Percentiles rank a stretch among this genome's conserved stretches.
Evolutionary conservation across 192 early-diverging fungal genomes (phyloP).

Genomic region (Coemansia sp.): DNA sequence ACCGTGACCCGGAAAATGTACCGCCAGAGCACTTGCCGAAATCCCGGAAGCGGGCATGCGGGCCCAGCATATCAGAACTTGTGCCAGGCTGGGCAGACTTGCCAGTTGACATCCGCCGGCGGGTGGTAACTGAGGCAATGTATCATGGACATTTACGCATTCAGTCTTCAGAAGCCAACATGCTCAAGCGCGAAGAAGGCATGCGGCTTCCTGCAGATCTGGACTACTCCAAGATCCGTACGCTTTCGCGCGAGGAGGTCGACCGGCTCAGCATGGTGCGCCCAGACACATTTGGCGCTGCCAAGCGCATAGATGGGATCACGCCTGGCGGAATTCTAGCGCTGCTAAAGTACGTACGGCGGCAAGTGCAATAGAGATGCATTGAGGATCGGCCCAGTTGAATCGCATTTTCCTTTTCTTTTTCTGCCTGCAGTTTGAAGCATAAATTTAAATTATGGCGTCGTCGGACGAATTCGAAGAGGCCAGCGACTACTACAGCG

Average conservation of each 20-base stretch:
- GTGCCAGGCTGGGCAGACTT: constrained; percentile 59
- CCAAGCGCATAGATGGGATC: constrained; percentile 76
- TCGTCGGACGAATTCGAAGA: constrained; percentile 9
- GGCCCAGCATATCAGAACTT: constrained; percentile 27
- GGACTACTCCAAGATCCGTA: constrained; percentile 57
- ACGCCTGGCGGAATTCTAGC: constrained; percentile 73
- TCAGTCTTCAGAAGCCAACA: constrained; percentile 60
- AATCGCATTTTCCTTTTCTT: neutral
- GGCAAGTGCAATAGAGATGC: neutral
- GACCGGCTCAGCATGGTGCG: constrained; percentile 38
- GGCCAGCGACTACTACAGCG: constrained; percentile 16
- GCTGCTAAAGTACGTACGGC: constrained; percentile 61
- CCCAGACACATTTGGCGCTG: constrained; percentile 58
- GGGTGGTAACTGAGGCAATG: constrained; percentile 63
- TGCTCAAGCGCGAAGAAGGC: constrained; percentile 66
- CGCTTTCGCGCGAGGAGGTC: constrained; percentile 50
- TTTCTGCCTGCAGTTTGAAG: neutral
- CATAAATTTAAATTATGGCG: constrained; percentile 4
- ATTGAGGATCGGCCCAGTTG: neutral
- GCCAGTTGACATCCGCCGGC: constrained; percentile 50
- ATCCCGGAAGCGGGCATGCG: constrained; percentile 1
- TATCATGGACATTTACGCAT: constrained; percentile 67
- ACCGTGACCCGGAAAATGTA: constrained; percentile 32
- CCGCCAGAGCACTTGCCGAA: constrained; percentile 2
- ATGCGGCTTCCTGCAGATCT: constrained; percentile 60